These are phyloP conservation scores for Wickerhamiella azyma DNA, from an alignment of 805 yeast genomes.

Conservation along the genomic window DNA sequence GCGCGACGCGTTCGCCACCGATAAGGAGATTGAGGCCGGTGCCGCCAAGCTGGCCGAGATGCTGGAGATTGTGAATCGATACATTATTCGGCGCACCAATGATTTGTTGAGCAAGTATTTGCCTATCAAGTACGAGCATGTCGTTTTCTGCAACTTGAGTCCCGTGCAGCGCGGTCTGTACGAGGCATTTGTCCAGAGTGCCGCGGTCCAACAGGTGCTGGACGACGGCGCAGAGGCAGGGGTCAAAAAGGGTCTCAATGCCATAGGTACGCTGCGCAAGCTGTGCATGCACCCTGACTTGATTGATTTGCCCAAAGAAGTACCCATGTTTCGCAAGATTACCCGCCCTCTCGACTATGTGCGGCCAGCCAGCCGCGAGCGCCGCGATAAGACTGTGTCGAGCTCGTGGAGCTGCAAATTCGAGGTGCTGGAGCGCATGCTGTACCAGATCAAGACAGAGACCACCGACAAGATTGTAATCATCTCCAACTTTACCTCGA, in stretches of 20 bases:
- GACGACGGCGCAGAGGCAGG: conserved; percentile 19
- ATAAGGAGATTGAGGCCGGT: conserved; percentile 57
- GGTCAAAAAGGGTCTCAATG: conserved; percentile 31
- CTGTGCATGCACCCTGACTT: conserved; percentile 90
- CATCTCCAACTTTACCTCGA: conserved; percentile 89
- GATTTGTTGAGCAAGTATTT: conserved; percentile 86
- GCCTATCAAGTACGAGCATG: conserved; percentile 94
- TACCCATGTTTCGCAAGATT: conserved; percentile 39
- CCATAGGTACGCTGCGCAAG: conserved; percentile 78
- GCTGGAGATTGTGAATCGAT: conserved; percentile 65
- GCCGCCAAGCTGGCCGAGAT: conserved; percentile 56
- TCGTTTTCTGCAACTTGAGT: conserved; percentile 75
- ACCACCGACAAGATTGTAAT: conserved; percentile 91
- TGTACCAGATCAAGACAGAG: conserved; percentile 58
- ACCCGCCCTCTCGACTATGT: conserved; percentile 60
- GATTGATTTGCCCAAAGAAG: conserved; percentile 58
- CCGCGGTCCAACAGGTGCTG: conserved; percentile 56
- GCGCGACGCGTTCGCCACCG: conserved; percentile 81
- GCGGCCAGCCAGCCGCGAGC: conserved; percentile 31
- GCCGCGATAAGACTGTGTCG: conserved; percentile 60
- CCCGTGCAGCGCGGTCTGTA: conserved; percentile 66
- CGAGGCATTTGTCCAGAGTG: conserved; percentile 60
- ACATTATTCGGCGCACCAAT: conserved; percentile 89
- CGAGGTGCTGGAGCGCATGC: conserved; percentile 68
- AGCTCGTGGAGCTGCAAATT: conserved; percentile 82